Percentiles rank a stretch among this genome's conserved stretches.
phyloP scores from a whole-genome alignment of 2,329 filamentous ascomycete species.

The Colletotrichum chrysophilum region DNA sequence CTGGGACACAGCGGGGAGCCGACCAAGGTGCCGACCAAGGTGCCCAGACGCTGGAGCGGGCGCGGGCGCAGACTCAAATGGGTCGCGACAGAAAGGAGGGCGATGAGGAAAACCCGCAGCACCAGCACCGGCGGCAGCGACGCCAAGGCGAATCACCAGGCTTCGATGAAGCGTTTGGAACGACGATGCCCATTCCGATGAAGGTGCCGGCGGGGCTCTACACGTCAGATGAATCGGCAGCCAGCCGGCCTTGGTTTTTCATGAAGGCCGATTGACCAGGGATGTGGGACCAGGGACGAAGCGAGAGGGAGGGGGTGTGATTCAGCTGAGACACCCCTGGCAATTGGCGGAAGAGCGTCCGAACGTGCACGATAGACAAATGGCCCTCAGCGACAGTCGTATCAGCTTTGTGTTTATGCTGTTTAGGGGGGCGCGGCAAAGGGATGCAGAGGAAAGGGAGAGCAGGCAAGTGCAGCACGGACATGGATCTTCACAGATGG shows the following conservation, averaged over 20 bases:
- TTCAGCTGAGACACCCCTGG: neutral
- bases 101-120: constrained; percentile 1
- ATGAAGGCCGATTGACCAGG: constrained; percentile 11
- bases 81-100: constrained; percentile 21
- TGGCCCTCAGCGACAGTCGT: neutral
- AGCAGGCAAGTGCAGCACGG: neutral
- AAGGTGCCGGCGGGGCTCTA: constrained; percentile 60
- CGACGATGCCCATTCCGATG: constrained; percentile 68
- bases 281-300: neutral
- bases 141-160: neutral
- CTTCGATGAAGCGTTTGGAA: constrained; percentile 7
- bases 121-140: neutral
- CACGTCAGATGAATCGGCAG: constrained; percentile 30
- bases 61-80: constrained; percentile 16
- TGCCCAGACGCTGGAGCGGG: constrained; percentile 1
- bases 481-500: constrained; percentile 9
- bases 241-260: constrained; percentile 47
- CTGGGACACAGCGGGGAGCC: constrained; percentile 11
- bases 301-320: neutral
- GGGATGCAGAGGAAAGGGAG: neutral
- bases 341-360: neutral
- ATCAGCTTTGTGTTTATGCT: neutral
- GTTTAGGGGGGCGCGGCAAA: neutral
- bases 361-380: neutral
- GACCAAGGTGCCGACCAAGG: constrained; percentile 24